Conservation (phyloP, 345 rosid species). For the Salix caprea region DNA sequence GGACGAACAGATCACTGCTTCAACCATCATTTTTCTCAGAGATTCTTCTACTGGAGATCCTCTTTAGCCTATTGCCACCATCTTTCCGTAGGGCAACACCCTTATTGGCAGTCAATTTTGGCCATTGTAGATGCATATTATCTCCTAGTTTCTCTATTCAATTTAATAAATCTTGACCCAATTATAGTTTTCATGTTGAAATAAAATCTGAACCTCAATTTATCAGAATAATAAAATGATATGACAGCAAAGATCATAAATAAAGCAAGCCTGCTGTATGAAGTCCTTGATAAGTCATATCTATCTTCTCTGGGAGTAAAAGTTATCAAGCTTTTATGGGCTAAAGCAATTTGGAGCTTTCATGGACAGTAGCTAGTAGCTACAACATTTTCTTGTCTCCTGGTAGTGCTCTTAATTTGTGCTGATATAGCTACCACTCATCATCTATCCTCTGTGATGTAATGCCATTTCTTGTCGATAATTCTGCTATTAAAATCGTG, state of each 20-base stretch:
- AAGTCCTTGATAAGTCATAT: not conserved
- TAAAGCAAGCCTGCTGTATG: not conserved
- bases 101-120: not conserved
- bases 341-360: not conserved
- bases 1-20: not conserved
- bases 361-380: not conserved
- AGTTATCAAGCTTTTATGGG: not conserved
- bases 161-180: conserved; percentile 12
- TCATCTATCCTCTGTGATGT: not conserved
- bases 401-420: not conserved
- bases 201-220: not conserved
- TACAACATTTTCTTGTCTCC: not conserved
- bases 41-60: not conserved
- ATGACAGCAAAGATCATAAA: not conserved
- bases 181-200: not conserved
- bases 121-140: not conserved
- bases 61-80: not conserved
- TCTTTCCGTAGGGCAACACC: not conserved
- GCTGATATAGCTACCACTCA: not conserved
- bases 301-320: not conserved
- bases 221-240: not conserved
- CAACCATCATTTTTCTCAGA: not conserved
- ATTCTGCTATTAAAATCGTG: not conserved
- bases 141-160: not conserved
- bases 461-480: not conserved